phyloP scores from a whole-genome alignment of 768 basidiomycete species.

The Amanita pseudoporphyria region DNA sequence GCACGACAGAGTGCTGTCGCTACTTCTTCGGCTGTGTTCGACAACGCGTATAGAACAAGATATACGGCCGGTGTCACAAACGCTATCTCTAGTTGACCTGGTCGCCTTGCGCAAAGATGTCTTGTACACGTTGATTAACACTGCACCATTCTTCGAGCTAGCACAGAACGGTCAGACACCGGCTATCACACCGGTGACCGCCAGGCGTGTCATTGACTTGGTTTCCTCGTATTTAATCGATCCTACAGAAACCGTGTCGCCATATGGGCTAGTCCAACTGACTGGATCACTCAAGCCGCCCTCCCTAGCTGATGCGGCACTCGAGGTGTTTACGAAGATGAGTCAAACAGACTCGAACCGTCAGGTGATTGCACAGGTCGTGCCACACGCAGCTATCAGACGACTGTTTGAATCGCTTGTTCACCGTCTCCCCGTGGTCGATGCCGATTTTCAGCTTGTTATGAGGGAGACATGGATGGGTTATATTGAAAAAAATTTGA shows the following conservation, averaged over 20 bases:
- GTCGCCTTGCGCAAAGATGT: constrained; percentile 70
- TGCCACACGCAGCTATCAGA: constrained; percentile 52
- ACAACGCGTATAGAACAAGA: constrained; percentile 27
- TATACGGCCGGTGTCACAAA: constrained; percentile 39
- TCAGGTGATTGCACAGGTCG: constrained; percentile 49
- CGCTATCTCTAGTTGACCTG: constrained; percentile 62
- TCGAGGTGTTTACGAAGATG: constrained; percentile 78
- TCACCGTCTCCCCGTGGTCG: constrained; percentile 74
- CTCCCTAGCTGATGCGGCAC: constrained; percentile 58
- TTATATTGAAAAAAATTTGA: constrained; percentile 68
- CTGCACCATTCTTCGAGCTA: constrained; percentile 45
- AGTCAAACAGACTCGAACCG: constrained; percentile 74
- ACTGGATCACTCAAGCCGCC: constrained; percentile 47
- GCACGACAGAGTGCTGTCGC: constrained; percentile 52
- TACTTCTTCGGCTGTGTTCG: constrained; percentile 61
- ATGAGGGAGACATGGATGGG: constrained; percentile 61
- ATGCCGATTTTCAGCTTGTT: constrained; percentile 62
- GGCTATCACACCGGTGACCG: constrained; percentile 35
- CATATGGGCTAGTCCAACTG: constrained; percentile 47
- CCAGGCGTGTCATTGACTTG: constrained; percentile 52
- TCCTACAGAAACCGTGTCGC: constrained; percentile 53
- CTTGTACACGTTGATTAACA: constrained; percentile 56
- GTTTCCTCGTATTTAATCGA: constrained; percentile 72
- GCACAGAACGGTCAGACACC: constrained; percentile 28
- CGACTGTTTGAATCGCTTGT: constrained; percentile 61